phyloP scores from a whole-genome alignment of 306 rosid genomes.

The Quercus bicolor region DNA sequence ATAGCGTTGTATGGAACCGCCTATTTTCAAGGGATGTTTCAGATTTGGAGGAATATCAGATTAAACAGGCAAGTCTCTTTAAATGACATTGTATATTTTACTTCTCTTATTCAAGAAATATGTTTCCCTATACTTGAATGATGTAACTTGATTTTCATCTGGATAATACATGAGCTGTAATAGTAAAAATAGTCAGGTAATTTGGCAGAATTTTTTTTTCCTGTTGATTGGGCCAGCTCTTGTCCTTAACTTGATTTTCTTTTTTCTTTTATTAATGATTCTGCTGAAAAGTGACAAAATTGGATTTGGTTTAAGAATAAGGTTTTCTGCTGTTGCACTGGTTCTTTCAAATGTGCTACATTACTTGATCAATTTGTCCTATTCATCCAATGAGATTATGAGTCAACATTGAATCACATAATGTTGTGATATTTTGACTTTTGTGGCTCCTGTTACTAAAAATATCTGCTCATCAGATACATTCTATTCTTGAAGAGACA shows the following conservation, averaged over 20 bases:
- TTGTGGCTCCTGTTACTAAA: slow-evolving; percentile 22
- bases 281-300: not conserved
- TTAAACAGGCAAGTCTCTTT: slow-evolving; percentile 51
- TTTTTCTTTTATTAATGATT: not conserved
- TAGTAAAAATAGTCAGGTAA: not conserved
- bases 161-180: not conserved
- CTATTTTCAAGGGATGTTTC: slow-evolving; percentile 75
- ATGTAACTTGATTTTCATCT: not conserved
- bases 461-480: slow-evolving; percentile 41
- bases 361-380: not conserved
- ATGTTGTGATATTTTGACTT: slow-evolving; percentile 11
- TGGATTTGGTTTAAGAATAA: not conserved
- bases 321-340: not conserved
- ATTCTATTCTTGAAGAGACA: slow-evolving; percentile 74
- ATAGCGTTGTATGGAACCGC: slow-evolving; percentile 96
- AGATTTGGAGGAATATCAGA: slow-evolving; percentile 54
- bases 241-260: not conserved
- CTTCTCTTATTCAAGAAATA: not conserved
- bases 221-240: not conserved
- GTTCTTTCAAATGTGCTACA: not conserved
- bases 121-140: not conserved
- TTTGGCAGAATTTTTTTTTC: not conserved
- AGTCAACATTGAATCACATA: not conserved
- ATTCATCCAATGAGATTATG: not conserved
- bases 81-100: not conserved